These are phyloP conservation scores for Corylus heterophylla DNA, from an alignment of 306 rosid species.

Conservation along the genomic window DNA sequence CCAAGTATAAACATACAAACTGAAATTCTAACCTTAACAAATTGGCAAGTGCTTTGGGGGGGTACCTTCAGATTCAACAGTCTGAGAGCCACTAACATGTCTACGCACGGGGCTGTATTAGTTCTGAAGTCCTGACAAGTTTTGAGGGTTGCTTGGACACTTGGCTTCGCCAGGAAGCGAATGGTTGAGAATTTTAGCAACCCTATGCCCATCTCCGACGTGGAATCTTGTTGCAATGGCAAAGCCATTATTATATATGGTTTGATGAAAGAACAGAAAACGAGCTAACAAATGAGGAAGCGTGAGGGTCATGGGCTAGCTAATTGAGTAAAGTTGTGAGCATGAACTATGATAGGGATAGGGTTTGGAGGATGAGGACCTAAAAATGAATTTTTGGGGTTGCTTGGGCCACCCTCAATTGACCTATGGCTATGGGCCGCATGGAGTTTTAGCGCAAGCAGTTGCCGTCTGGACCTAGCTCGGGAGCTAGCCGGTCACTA, in stretches of 20 bases:
- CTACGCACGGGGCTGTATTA: neutral
- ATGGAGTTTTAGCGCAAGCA: too few species aligned
- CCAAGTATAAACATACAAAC: neutral
- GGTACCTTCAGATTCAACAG: constrained; percentile 1
- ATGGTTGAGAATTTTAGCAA: neutral
- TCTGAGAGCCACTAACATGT: neutral
- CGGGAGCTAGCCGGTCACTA: too few species aligned
- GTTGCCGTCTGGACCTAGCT: too few species aligned
- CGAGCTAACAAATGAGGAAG: neutral
- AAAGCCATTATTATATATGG: neutral
- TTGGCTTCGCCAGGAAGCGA: neutral
- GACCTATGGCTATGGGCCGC: too few species aligned
- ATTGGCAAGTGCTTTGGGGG: neutral
- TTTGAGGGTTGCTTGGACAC: neutral
- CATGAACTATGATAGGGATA: too few species aligned
- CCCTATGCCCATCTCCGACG: neutral
- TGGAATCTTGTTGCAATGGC: neutral
- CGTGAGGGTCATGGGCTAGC: neutral
- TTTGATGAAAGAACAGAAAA: neutral
- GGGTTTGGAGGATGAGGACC: too few species aligned
- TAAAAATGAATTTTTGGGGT: too few species aligned
- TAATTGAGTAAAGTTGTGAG: too few species aligned
- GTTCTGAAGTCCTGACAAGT: neutral
- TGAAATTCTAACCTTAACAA: neutral
- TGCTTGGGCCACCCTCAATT: too few species aligned